Evolutionary conservation across 305 asterid species (phyloP).

Genomic region (Fraxinus ornus): DNA sequence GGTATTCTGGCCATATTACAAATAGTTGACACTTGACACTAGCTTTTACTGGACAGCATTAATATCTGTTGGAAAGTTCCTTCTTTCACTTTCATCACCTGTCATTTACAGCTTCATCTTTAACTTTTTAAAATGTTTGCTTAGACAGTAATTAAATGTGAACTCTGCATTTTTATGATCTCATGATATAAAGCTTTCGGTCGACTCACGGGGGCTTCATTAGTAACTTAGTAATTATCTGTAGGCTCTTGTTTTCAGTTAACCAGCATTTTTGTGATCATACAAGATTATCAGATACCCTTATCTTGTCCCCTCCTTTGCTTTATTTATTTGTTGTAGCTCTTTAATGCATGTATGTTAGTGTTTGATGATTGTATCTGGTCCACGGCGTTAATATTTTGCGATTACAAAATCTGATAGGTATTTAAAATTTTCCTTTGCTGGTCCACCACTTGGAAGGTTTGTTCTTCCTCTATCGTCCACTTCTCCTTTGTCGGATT

Average conservation of each 20-base stretch:
- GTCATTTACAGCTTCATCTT: slow-evolving; percentile 28
- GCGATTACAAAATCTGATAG: background rate
- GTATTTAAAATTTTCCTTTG: slow-evolving; percentile 34
- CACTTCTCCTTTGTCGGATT: background rate
- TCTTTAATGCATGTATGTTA: slow-evolving; percentile 26
- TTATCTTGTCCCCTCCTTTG: slow-evolving; percentile 29
- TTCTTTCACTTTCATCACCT: slow-evolving; percentile 50
- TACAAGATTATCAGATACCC: slow-evolving; percentile 65
- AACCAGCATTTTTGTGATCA: slow-evolving; percentile 51
- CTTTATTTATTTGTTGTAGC: slow-evolving; percentile 28
- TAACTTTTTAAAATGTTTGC: slow-evolving; percentile 26
- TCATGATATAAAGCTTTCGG: slow-evolving; percentile 30
- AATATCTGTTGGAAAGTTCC: slow-evolving; percentile 44
- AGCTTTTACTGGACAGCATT: slow-evolving; percentile 33
- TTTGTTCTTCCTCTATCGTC: slow-evolving; percentile 11
- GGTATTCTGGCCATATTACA: slow-evolving; percentile 21
- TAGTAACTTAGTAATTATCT: slow-evolving; percentile 33
- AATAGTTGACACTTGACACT: background rate
- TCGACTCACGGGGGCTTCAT: slow-evolving; percentile 42
- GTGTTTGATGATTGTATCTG: slow-evolving; percentile 44
- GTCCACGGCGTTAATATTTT: slow-evolving; percentile 44
- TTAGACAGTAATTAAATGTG: slow-evolving; percentile 4
- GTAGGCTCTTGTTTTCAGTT: slow-evolving; percentile 41
- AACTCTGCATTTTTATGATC: slow-evolving; percentile 15
- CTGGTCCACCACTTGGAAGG: slow-evolving; percentile 35